Evolutionary conservation across 164 flowering plant genomes (phyloP), one percentile per base, ranked within the genome.

Genomic region (Chimonanthus salicifolius): DNA sequence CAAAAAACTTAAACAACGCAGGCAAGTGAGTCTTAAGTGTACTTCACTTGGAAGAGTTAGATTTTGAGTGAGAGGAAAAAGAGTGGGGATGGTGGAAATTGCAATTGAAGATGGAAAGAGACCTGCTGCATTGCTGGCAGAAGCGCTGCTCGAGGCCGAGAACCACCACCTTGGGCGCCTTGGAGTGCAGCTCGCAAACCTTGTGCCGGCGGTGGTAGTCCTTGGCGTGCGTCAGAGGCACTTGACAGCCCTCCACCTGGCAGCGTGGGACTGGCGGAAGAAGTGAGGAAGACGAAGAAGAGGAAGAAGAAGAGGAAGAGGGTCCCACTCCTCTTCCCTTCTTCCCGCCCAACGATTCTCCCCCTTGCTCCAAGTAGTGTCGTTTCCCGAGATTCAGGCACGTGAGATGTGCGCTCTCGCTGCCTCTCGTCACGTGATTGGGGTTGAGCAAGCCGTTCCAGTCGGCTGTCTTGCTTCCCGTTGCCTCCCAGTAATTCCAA

Each of bases 91-190:
- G 33, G 33, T 33, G 33, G 33, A 33, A 33, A 33, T 33, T 33
- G 33, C 33, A 33, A 33, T 33, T 33, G 33, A 33, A 33, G 33
- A 33, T 33, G 33, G 33, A 33, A 33, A 33, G 33, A 33, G 6
- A 91, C 96, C 93, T 86, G 82, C 96, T 91, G 62, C 93, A 91
- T 81, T 91, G 96, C 73, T 90, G 96, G 76, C 96, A 90, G 78
- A 90, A 90, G 10, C 95, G 77, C 75, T 90, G 91, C 46, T 87
- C 86, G 11, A 79, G 58, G 6, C 96, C 96, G 60, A 81, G 80
- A 43, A 87, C 89, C 65, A 83, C 76, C 13, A 88, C 96, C 43
- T 74, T 85, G 2, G 96, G 88, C 4, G 92, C 90, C 79, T 91
- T 91, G 7, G 96, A 86, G 81, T 91, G 96, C 82, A 83, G 69